phyloP scores from a whole-genome alignment of 768 basidiomycete genomes.

The Lactifluus pinguis region DNA sequence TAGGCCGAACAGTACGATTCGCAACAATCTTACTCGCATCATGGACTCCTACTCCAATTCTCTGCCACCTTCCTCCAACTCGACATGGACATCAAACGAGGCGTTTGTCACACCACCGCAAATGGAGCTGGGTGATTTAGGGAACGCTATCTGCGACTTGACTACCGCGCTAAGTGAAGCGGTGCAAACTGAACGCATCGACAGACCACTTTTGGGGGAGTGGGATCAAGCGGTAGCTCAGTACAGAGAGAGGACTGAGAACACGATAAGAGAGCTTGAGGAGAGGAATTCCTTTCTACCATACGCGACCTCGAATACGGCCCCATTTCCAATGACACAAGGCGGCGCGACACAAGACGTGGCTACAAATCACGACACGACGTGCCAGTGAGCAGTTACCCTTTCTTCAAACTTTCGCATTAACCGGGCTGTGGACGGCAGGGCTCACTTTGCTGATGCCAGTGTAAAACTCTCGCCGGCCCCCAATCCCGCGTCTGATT shows the following conservation, averaged over 20 bases:
- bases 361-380: no score
- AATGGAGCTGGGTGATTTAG: not conserved
- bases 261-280: not conserved
- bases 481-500: no score
- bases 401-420: no score
- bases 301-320: no score
- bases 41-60: not conserved
- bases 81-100: not conserved
- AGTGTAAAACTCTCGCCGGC: no score
- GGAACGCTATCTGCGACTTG: not conserved
- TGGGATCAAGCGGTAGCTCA: not conserved
- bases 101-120: not conserved
- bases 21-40: not conserved
- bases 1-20: not conserved
- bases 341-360: no score
- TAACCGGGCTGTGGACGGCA: no score
- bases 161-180: not conserved
- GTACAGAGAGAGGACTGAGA: not conserved
- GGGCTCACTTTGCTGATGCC: no score
- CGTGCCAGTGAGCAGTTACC: no score
- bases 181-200: not conserved
- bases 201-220: not conserved
- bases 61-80: not conserved
- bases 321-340: no score
- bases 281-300: not conserved